Base-by-base conservation (phyloP, 768 basidiomycete species). In the Rhizopogon rudus region DNA sequence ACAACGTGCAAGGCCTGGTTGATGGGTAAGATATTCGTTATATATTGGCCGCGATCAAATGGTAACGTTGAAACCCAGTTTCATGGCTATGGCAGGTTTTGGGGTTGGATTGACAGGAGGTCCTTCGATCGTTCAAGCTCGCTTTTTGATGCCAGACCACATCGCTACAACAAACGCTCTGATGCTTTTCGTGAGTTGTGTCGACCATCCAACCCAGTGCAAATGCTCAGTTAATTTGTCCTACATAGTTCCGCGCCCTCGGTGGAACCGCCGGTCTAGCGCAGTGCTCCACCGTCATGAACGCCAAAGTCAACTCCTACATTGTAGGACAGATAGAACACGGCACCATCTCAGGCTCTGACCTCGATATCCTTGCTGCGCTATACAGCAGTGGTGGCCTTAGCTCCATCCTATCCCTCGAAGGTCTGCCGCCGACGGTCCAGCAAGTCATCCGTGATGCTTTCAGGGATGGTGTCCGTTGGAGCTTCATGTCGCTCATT, bases 201-300 rank as follows among this genome's bases (percentile, higher is more conserved):
- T 3, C 2, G 2, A 2, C 16, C 35, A 1, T 16, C n/a, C 29
- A 20, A 1, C 51, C 17, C 16, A 17, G 12, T 33, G 31, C 14
- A 5, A 41, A 2, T 16, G 4, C 16, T 28, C 13, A 25, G 13
- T 3, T 12, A 5, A 16, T 8, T 33, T 5, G 0, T 7, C 14
- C 17, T 58, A 20, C 20, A 20, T 20, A 81, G 78, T 77, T 76
- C 67, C 73, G 76, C 14, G 64, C 75, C 1, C 65, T 80, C 40
- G 81, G 81, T n/a, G 81, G 81, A 8, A 81, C 79, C 0, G 62
- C 80, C 40, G 80, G 81, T 22, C 73, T 82, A 40, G 79, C 81
- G 0, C 81, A 82, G 58, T 80, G 79, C 51, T 72, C 74, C 41
- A 76, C 81, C 7, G 67, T 82, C 20, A 71, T 81, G 52, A 73